phyloP scores from a whole-genome alignment of 208 protist species.

The Leishmania aethiopica region DNA sequence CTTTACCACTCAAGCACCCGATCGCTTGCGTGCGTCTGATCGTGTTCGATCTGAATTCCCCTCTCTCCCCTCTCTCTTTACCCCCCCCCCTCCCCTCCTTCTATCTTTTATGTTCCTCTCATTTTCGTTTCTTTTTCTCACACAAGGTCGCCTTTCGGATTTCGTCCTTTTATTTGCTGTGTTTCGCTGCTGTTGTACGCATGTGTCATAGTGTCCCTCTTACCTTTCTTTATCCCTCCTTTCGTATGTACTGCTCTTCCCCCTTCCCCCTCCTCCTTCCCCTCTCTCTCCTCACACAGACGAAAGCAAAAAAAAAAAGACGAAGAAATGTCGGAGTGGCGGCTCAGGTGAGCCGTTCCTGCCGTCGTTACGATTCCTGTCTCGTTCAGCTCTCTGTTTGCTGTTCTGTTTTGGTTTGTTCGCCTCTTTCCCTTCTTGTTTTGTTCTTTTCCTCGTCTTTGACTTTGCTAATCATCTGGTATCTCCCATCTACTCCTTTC shows the following conservation, averaged over 20 bases:
- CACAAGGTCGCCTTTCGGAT: background rate
- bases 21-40: background rate
- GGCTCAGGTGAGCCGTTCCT: background rate
- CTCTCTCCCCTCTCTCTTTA: background rate
- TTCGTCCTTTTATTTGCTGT: background rate
- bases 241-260: background rate
- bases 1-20: background rate
- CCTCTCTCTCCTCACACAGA: background rate
- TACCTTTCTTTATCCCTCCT: background rate
- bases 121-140: background rate
- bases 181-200: background rate
- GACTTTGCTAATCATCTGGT: background rate
- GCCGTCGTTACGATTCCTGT: background rate
- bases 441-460: background rate
- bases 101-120: background rate
- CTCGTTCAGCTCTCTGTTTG: background rate
- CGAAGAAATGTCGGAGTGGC: background rate
- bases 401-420: background rate
- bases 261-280: background rate
- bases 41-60: background rate
- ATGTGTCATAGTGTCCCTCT: background rate
- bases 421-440: background rate
- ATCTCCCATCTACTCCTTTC: background rate
- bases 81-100: background rate
- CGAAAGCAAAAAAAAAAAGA: background rate